Evolutionary conservation across 192 early-diverging fungal genomes (phyloP).

Genomic region (Allomyces javanicus): DNA sequence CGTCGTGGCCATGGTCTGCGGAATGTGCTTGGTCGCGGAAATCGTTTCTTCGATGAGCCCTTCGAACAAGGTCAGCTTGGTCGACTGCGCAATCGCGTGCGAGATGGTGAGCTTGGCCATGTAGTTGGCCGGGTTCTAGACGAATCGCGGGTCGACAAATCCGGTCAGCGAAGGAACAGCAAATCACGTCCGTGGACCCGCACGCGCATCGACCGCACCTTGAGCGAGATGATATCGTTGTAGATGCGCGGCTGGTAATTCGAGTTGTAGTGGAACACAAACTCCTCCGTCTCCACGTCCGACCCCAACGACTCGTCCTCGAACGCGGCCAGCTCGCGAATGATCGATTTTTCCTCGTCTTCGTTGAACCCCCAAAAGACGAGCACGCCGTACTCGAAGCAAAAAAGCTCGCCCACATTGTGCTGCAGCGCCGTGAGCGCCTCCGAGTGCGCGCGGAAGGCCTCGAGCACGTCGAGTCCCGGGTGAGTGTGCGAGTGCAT

Average conservation of each 20-base stretch:
- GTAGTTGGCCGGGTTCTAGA: too few species aligned
- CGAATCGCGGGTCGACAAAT: too few species aligned
- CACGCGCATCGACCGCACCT: background rate
- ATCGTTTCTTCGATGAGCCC: constrained; percentile 82
- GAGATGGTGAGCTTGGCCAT: constrained; percentile 87
- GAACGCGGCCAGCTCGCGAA: constrained; percentile 49
- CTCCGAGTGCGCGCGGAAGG: background rate
- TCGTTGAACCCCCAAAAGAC: constrained; percentile 92
- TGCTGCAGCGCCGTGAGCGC: background rate
- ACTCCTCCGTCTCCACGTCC: constrained; percentile 59
- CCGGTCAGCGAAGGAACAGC: too few species aligned
- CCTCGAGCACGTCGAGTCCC: background rate
- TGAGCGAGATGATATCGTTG: constrained; percentile 70
- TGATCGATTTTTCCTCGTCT: constrained; percentile 52
- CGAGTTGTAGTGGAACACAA: constrained; percentile 8
- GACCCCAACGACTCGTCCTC: constrained; percentile 51
- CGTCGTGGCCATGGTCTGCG: constrained; percentile 77
- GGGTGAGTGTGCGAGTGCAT: background rate
- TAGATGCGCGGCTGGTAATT: constrained; percentile 40
- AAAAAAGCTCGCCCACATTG: constrained; percentile 14
- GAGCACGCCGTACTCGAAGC: constrained; percentile 85
- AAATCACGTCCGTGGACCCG: too few species aligned
- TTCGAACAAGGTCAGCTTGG: constrained; percentile 86
- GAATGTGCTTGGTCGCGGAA: constrained; percentile 66
- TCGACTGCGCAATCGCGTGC: constrained; percentile 86